Percentiles rank a stretch among this genome's conserved stretches.
These are phyloP conservation scores for Boletus semigastroideus DNA, from an alignment of 1,284 basidiomycete species.

Conservation along the genomic window DNA sequence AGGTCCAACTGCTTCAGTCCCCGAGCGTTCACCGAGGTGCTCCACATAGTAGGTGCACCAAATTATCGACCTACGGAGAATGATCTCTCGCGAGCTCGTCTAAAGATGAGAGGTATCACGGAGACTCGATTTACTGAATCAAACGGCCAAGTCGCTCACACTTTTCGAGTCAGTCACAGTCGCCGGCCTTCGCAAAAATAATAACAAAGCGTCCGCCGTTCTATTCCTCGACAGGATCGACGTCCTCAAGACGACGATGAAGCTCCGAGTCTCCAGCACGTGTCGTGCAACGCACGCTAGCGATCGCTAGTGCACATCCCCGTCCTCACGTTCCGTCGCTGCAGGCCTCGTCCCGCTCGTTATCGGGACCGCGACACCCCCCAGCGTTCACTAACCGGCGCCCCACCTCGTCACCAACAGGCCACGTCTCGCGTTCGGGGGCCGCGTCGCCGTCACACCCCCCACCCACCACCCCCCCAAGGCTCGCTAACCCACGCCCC, in stretches of 20 bases:
- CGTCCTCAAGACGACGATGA: slow-evolving; percentile 92
- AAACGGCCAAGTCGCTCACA: slow-evolving; percentile 91
- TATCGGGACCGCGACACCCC: no score
- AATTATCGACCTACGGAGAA: slow-evolving; percentile 87
- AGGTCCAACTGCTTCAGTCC: no score
- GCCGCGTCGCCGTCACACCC: no score
- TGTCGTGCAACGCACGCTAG: slow-evolving; percentile 32
- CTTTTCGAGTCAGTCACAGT: slow-evolving; percentile 94
- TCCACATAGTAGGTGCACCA: slow-evolving; percentile 76
- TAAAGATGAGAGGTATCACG: slow-evolving; percentile 91
- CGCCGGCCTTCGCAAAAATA: slow-evolving; percentile 94
- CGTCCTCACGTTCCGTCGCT: slow-evolving; percentile 20
- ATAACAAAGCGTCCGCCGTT: slow-evolving; percentile 91
- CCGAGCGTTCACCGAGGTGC: slow-evolving; percentile 84
- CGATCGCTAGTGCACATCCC: fast-evolving
- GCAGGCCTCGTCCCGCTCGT: no score
- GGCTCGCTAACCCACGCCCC: no score
- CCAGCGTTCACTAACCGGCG: no score
- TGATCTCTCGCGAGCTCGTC: slow-evolving; percentile 86
- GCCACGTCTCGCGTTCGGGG: no score
- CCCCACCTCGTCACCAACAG: no score
- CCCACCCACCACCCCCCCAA: no score
- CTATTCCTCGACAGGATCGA: slow-evolving; percentile 96
- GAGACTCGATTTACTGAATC: slow-evolving; percentile 65
- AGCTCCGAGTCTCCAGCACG: slow-evolving; percentile 66